Evolutionary conservation across 2,329 filamentous ascomycete species (phyloP).

Genomic region (Colletotrichum liaoningense): DNA sequence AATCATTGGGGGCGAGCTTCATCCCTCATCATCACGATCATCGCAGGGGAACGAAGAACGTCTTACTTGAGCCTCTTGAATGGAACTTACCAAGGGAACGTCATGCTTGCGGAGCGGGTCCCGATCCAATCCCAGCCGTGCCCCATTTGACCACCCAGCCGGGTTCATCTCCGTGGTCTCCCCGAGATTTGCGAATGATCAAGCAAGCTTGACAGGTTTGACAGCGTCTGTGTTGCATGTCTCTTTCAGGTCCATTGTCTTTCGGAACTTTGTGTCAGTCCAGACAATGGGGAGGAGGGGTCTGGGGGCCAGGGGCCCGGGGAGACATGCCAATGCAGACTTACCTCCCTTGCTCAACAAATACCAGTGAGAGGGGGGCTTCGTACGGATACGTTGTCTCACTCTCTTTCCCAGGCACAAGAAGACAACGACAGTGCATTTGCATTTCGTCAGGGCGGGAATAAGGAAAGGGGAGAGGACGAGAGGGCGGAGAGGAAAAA

Average conservation of each 20-base stretch:
- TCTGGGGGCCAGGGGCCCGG: neutral
- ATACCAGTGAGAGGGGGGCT: neutral
- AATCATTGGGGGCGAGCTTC: neutral
- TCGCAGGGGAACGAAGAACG: slow-evolving; percentile 8
- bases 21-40: slow-evolving; percentile 1
- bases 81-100: neutral
- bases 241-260: neutral
- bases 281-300: neutral
- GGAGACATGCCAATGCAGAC: neutral
- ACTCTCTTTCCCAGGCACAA: neutral
- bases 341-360: slow-evolving; percentile 17
- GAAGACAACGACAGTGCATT: neutral
- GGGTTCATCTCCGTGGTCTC: neutral
- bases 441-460: neutral
- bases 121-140: neutral
- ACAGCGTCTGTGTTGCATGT: neutral
- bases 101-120: neutral
- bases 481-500: neutral
- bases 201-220: neutral
- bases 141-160: neutral
- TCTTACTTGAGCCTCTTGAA: slow-evolving; percentile 2
- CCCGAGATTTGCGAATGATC: neutral
- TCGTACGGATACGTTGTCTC: neutral
- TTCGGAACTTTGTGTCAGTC: neutral
- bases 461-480: neutral